A percentile compares a stretch with the other conserved stretches of the same genome.
Conservation (phyloP, 202 grass and related monocot genomes). For the Elaeis oleifera region DNA sequence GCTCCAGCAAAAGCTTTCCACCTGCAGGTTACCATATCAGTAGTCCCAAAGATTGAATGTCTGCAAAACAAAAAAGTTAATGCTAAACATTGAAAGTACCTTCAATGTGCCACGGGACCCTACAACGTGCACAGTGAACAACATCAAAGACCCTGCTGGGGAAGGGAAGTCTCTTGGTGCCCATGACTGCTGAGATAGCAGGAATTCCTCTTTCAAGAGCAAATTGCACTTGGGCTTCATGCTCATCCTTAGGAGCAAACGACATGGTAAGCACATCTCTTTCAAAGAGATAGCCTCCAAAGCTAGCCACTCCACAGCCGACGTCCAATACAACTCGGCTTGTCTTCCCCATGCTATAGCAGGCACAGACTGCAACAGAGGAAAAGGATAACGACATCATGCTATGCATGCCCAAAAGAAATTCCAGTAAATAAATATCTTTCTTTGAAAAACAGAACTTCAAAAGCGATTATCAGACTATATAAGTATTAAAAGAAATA, state of each 20-base stretch:
- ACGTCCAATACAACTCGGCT: conserved; percentile 76
- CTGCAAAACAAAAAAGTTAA: neutral
- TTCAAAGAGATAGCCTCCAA: conserved; percentile 79
- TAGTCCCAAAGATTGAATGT: no score
- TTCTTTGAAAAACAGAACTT: no score
- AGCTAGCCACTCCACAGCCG: conserved; percentile 86
- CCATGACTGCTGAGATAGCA: conserved; percentile 90
- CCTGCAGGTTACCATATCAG: conserved; percentile 13
- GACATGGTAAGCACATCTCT: conserved; percentile 77
- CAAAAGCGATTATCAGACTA: no score
- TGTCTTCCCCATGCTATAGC: conserved; percentile 51
- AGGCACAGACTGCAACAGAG: conserved; percentile 30
- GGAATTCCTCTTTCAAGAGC: conserved; percentile 91
- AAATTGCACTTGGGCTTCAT: conserved; percentile 97
- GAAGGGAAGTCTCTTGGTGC: conserved; percentile 70
- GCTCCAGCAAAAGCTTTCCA: conserved; percentile 73
- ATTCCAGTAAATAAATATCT: no score
- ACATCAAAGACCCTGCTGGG: conserved; percentile 66
- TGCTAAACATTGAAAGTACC: conserved; percentile 23
- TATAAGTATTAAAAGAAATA: no score
- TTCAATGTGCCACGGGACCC: conserved; percentile 89
- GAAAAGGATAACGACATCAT: conserved; percentile 3
- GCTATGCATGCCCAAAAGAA: no score
- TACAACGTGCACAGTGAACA: conserved; percentile 84
- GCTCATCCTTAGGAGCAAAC: conserved; percentile 88